Evolutionary conservation across 208 protist genomes (phyloP), one percentile per base, ranked within the genome.

Genomic region (Wallacemonas sp.): DNA sequence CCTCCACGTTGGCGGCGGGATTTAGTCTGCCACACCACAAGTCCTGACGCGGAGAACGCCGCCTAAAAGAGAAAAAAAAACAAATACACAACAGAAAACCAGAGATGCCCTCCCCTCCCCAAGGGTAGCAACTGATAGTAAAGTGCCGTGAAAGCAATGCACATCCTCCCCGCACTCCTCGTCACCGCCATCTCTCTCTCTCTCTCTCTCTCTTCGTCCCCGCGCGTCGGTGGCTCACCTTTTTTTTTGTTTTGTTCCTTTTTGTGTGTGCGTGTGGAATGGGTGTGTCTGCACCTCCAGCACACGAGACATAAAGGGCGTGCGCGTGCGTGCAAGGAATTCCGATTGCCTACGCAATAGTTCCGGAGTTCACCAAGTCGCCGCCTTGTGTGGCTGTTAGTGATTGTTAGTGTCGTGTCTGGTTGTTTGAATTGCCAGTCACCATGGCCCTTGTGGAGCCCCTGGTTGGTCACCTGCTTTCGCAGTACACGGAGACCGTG

Each of bases 381-480:
- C n/a, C n/a, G n/a, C n/a, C n/a, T n/a, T n/a, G n/a, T n/a, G 34
- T 38, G 9, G 34, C 34, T 38, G 34, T 46, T 46, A 46, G 9
- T 46, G 10, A 46, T 17, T 37, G 24, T 22, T 3, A 17, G 24
- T 60, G 22, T 38, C 6, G 24, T 60, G 24, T 38, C n/a, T 60
- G 12, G 12, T 65, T 57, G 5, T 58, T 58, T 58, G 37, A 42
- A n/a, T 42, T 42, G 13, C 17, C 37, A 42, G 37, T 42, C 37
- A 42, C 12, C 37, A 94, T 92, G 89, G 77, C 85, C 21, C 66
- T 89, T 3, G 82, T 95, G 19, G 86, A 95, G 65, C 89, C 85
- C 1, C 46, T 92, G 9, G 64, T 95, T 33, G 89, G 89, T 5
- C 82, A 93, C 38, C 68, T 95, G 38, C 72, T 96, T 17, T 96